Evolutionary conservation across 2,329 filamentous ascomycete genomes (phyloP), one percentile per base, ranked within the genome.

Genomic region (Aureobasidium vineae): DNA sequence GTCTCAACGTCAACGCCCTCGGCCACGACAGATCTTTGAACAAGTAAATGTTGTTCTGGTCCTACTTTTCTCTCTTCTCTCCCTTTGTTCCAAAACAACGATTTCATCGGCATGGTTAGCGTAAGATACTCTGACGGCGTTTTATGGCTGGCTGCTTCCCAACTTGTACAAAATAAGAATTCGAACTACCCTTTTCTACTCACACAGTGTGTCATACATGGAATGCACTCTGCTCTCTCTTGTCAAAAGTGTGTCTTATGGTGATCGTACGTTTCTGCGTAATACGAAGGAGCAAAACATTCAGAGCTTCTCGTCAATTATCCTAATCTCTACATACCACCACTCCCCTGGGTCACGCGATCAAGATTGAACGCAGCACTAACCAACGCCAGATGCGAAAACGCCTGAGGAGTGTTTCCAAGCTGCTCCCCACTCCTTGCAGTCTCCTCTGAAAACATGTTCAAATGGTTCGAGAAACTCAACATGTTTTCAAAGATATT

Each of bases 391-490:
- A 93, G 77, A 73, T 93, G 89, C 70, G 87, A 90, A 71, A 92
- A 92, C 0, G 90, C 90, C 77, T 92, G 90, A 0, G 90, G 90
- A 19, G 89, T 92, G 73, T 92, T 92, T 1, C 90, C 90, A 67
- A 92, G 80, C 78, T 92, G 90, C 77, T 92, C 89, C 13, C 90
- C 90, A 61, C 84, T 87, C 63, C 88, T 81, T 5, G 89, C 85
- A 71, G 92, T 92, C 78, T 92, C 90, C 75, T 92, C 89, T 8
- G 87, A 90, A 75, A 92, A 92, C 85, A 92, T 92, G 71, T 84
- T 84, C 65, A 92, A 77, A 74, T 92, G 89, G 74, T 92, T 93
- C 1, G 87, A 86, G 77, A 91, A 92, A 69, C 84, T 84, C 28
- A 92, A 80, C 82, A 92, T 90, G 72, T 91, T 91, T 77, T 92